Base-by-base conservation (phyloP, 768 basidiomycete genomes). In the Lentinula lateritia region DNA sequence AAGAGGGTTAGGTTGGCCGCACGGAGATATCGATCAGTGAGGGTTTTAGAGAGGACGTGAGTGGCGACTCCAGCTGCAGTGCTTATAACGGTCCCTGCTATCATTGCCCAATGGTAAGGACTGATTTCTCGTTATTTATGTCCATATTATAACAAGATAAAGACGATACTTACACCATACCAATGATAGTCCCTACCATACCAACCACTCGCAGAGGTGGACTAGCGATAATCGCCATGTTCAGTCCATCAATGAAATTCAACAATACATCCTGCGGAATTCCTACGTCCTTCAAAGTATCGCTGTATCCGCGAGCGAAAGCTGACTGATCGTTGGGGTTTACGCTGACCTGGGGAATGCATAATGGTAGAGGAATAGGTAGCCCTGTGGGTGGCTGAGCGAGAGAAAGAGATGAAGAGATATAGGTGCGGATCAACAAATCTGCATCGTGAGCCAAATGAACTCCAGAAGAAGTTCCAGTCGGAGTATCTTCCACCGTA, bases 21-120 rank as follows among this genome's bases (percentile, higher is more conserved):
- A 38, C 64, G 64, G 23, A 70, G 62, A 52, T 66, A 70, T 36
- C 67, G 64, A 43, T 70, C 69, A 5, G 69, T 68, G 15, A 69
- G 58, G 12, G 66, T 67, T 52, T 69, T 70, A 48, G 67, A 69
- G 32, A 70, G 62, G 38, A 66, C 39, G 28, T 45, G 65, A 62
- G 65, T 68, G 7, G 62, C 67, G 0, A 50, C 59, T 43, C 65
- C n/a, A 0, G 68, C 66, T 28, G 55, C 52, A 10, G 58, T 55
- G 57, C 67, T 64, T 2, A 69, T 60, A 1, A 59, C 58, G 9
- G 43, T 52, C 2, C 62, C 62, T n/a, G 69, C 67, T 13, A 69
- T 38, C 60, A 65, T 63, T 6, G 67, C 66, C 69, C 69, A 70
- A 42, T 70, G 66, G 18, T 68, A 67, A 18, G 68, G 68, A n/a